These are phyloP conservation scores for Schizophyllum amplum DNA, from an alignment of 1,284 basidiomycete species.

Conservation along the genomic window DNA sequence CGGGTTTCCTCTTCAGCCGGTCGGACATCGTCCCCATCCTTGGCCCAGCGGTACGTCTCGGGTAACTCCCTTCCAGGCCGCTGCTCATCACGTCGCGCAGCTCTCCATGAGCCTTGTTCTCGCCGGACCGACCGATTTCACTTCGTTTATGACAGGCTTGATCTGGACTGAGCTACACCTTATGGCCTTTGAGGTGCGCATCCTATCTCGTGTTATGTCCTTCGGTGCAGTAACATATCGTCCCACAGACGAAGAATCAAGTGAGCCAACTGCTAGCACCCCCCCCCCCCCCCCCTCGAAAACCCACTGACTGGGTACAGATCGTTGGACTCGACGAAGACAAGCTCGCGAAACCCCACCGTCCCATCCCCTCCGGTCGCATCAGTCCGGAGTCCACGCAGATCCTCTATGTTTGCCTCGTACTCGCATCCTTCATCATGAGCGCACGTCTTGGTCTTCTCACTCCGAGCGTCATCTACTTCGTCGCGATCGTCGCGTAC, in stretches of 20 bases:
- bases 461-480: constrained; percentile 19
- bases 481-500: constrained; percentile 22
- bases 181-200: constrained; percentile 6
- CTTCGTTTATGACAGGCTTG: constrained; percentile 9
- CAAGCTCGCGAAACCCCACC: constrained; percentile 23
- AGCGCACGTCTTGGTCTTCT: constrained; percentile 17
- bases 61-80: too few species aligned
- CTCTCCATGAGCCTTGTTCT: constrained; percentile 4
- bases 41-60: not conserved
- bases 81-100: not conserved
- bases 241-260: constrained; percentile 15
- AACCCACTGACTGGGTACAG: constrained; percentile 3
- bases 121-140: constrained; percentile 9
- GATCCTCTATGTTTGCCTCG: constrained; percentile 18
- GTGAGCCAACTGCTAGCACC: constrained; percentile 1
- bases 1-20: constrained; percentile 4
- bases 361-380: constrained; percentile 26
- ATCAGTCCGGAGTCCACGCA: constrained; percentile 21
- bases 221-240: not conserved
- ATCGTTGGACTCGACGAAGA: constrained; percentile 25
- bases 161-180: constrained; percentile 11
- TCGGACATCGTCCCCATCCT: constrained; percentile 5
- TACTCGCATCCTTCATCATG: constrained; percentile 18
- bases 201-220: not conserved
- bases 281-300: too few species aligned